phyloP scores from a whole-genome alignment of 164 flowering plant species.

The Magnolia kwangsiensis region DNA sequence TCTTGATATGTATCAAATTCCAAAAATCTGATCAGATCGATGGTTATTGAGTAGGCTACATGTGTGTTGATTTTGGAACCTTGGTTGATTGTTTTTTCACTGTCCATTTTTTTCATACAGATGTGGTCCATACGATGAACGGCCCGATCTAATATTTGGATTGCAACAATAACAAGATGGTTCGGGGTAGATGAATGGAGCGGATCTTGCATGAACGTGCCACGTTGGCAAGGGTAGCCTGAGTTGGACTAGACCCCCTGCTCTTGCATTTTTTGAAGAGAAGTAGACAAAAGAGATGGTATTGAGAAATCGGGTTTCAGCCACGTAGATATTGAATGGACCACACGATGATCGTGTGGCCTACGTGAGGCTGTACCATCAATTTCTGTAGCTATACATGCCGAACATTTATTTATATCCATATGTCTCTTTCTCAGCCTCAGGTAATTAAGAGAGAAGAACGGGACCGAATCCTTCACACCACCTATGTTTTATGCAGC shows the following conservation, averaged over 20 bases:
- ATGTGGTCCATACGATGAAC: too few relatives aligned
- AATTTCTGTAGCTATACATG: background rate
- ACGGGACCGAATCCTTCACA: too few relatives aligned
- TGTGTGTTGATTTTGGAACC: too few relatives aligned
- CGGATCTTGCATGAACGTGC: background rate
- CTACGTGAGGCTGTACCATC: background rate
- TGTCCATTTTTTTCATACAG: too few relatives aligned
- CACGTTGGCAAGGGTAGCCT: background rate
- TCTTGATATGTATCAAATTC: too few relatives aligned
- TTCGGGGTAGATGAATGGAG: background rate
- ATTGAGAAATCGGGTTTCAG: constrained; percentile 20
- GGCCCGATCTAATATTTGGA: background rate
- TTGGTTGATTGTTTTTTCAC: too few relatives aligned
- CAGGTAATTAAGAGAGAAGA: background rate
- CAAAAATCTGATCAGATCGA: too few relatives aligned
- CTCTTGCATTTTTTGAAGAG: too few relatives aligned
- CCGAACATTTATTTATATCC: background rate
- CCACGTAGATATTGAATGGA: constrained; percentile 14
- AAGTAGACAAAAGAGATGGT: background rate
- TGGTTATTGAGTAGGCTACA: too few relatives aligned
- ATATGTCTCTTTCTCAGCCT: background rate
- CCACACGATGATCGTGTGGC: constrained; percentile 27
- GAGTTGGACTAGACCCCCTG: too few relatives aligned
- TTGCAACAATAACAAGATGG: background rate
- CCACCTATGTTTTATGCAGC: too few relatives aligned